These are phyloP conservation scores for Cephaloascus fragrans DNA, from an alignment of 805 yeast species.

Conservation along the genomic window DNA sequence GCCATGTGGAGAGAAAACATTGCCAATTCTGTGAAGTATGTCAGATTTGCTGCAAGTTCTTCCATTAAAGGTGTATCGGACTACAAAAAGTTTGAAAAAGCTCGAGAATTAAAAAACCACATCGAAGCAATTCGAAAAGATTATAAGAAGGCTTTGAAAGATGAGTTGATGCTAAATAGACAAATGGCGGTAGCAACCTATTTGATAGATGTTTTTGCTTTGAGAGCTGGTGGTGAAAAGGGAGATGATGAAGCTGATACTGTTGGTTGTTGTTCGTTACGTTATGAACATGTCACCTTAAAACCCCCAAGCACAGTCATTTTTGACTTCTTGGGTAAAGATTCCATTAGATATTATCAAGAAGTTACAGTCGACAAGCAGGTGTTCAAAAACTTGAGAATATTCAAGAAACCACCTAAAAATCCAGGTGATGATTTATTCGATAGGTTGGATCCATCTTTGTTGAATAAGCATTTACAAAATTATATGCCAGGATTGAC, in stretches of 20 bases:
- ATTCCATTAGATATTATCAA: conserved; percentile 84
- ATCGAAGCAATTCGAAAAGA: conserved; percentile 68
- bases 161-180: conserved; percentile 71
- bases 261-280: conserved; percentile 91
- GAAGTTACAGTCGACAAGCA: conserved; percentile 90
- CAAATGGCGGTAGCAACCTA: conserved; percentile 94
- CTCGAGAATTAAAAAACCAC: conserved; percentile 70
- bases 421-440: conserved; percentile 87
- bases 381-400: conserved; percentile 78
- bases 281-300: conserved; percentile 82
- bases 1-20: conserved; percentile 97
- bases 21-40: conserved; percentile 75
- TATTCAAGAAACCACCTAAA: conserved; percentile 85
- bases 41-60: conserved; percentile 83
- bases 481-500: conserved; percentile 88
- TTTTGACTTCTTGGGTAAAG: conserved; percentile 93
- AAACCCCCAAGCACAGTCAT: conserved; percentile 79
- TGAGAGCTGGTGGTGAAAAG: conserved; percentile 97
- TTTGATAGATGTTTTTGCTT: conserved; percentile 83
- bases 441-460: conserved; percentile 78
- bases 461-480: conserved; percentile 79
- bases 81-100: conserved; percentile 86
- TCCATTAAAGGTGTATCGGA: conserved; percentile 88
- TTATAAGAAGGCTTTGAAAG: conserved; percentile 60
- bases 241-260: conserved; percentile 97